Conservation (phyloP, 2,329 filamentous ascomycete genomes). For the Hawksworthiomyces lignivorus region DNA sequence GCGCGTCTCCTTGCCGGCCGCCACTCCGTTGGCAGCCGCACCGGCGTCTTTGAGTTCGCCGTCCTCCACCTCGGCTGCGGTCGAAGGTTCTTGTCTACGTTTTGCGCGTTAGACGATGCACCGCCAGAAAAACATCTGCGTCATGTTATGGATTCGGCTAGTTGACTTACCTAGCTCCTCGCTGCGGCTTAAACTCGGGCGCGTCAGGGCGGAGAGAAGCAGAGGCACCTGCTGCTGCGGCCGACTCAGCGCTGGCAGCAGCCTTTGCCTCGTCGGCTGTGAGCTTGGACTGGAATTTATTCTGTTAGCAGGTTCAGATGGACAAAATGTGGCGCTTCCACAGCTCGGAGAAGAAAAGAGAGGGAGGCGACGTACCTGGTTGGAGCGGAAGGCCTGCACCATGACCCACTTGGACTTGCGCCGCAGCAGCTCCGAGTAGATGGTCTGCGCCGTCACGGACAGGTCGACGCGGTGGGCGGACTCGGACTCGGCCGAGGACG, state of each 20-base stretch:
- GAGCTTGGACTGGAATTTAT: constrained; percentile 10
- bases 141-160: too few species aligned
- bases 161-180: constrained; percentile 24
- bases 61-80: constrained; percentile 52
- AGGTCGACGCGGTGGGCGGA: constrained; percentile 63
- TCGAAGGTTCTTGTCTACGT: constrained; percentile 19
- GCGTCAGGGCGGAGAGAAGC: constrained; percentile 51
- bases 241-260: constrained; percentile 16
- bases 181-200: constrained; percentile 54
- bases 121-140: too few species aligned
- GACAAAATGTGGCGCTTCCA: too few species aligned
- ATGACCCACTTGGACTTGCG: constrained; percentile 63
- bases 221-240: constrained; percentile 21
- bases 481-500: constrained; percentile 27
- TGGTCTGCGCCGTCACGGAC: constrained; percentile 63
- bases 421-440: constrained; percentile 62
- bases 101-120: constrained; percentile 13
- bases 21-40: constrained; percentile 19
- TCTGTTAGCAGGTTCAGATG: too few species aligned
- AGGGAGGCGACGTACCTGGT: constrained; percentile 43
- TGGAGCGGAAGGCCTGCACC: constrained; percentile 64
- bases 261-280: constrained; percentile 11
- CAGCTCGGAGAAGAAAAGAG: background rate
- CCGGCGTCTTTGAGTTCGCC: constrained; percentile 60
- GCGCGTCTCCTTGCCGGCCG: constrained; percentile 1